A percentile compares a stretch with the other conserved stretches of the same genome.
Evolutionary conservation across 805 yeast genomes (phyloP).

Genomic region (Saccharomycopsis schoenii): DNA sequence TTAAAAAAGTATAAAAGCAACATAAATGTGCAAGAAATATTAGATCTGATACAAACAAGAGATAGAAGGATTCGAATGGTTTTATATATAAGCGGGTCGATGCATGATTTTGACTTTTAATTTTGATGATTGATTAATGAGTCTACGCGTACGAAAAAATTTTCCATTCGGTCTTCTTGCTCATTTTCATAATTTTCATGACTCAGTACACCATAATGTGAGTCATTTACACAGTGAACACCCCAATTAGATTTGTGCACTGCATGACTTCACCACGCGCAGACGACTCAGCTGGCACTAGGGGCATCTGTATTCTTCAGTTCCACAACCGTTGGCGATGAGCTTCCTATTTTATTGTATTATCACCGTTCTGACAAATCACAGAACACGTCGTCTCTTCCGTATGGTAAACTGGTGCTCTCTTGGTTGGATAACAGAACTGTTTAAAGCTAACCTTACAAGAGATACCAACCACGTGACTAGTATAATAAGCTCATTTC

Average conservation of each 20-base stretch:
- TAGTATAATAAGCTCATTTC: too few species aligned
- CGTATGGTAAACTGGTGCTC: too few species aligned
- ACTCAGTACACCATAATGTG: neutral
- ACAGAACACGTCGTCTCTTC: too few species aligned
- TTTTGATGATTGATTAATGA: neutral
- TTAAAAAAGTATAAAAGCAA: too few species aligned
- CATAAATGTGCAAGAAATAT: neutral
- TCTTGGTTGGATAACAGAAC: too few species aligned
- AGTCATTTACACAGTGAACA: neutral
- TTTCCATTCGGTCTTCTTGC: neutral
- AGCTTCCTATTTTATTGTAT: too few species aligned
- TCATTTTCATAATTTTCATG: too few species aligned
- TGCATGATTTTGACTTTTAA: neutral
- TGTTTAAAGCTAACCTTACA: too few species aligned
- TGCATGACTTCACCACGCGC: conserved; percentile 3
- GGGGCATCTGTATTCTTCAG: neutral
- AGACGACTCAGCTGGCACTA: neutral
- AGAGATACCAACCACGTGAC: too few species aligned
- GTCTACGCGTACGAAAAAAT: neutral
- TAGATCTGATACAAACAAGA: neutral
- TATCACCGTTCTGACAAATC: too few species aligned
- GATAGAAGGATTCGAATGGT: neutral
- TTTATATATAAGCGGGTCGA: neutral
- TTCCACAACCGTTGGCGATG: too few species aligned
- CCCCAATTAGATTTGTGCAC: neutral